phyloP scores from a whole-genome alignment of 306 rosid species.

The Quillaja saponaria region DNA sequence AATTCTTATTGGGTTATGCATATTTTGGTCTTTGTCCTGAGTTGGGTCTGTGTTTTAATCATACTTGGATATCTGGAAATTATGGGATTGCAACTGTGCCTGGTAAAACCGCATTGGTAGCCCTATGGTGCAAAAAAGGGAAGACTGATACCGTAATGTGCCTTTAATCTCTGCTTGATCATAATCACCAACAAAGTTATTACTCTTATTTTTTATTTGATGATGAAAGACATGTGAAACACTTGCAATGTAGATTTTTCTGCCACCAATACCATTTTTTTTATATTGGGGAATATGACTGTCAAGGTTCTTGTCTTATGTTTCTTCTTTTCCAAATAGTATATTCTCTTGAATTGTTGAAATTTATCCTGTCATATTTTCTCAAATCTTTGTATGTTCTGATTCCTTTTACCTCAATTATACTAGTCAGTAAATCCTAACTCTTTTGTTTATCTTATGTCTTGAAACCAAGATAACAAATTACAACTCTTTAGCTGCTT shows the following conservation, averaged over 20 bases:
- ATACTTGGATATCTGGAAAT: neutral
- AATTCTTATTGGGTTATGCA: neutral
- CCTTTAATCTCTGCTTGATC: neutral
- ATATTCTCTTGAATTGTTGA: constrained; percentile 7
- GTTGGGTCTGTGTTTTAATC: neutral
- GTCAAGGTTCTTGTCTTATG: no score
- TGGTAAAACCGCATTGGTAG: neutral
- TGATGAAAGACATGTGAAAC: neutral
- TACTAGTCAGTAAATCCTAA: neutral
- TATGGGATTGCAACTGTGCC: neutral
- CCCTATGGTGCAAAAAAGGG: neutral
- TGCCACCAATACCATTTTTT: constrained; percentile 2
- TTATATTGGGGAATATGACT: no score
- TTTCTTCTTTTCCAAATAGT: neutral
- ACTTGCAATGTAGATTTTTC: neutral
- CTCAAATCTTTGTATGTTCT: neutral
- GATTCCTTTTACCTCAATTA: neutral
- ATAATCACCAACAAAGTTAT: constrained; percentile 11
- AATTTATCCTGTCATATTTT: neutral
- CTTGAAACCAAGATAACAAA: neutral
- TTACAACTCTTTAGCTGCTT: constrained; percentile 5
- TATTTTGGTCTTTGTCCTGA: neutral
- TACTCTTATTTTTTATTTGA: neutral
- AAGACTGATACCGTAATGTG: constrained; percentile 8
- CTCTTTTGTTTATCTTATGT: neutral